A percentile compares a stretch with the other conserved stretches of the same genome.
Conservation (phyloP, 768 basidiomycete species). For the Podaxis mareebaensis region DNA sequence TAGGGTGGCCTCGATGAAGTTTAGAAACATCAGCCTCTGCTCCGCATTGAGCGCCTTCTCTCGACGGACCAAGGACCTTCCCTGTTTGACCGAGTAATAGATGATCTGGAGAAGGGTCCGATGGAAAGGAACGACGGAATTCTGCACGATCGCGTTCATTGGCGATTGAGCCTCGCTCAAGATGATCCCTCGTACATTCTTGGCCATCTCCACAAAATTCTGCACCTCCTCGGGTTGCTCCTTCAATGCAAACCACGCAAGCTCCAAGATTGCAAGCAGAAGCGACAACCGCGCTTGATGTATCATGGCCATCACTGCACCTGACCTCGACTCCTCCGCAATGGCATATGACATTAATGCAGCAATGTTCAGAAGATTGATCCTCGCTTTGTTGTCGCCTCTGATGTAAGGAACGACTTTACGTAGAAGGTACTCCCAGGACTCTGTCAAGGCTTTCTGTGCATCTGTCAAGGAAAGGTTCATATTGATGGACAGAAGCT, state of each 20-base stretch:
- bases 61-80: slow-evolving; percentile 48
- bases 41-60: slow-evolving; percentile 57
- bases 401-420: slow-evolving; percentile 66
- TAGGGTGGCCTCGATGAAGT: slow-evolving; percentile 62
- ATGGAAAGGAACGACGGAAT: slow-evolving; percentile 71
- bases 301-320: slow-evolving; percentile 83
- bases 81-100: slow-evolving; percentile 74
- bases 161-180: slow-evolving; percentile 76
- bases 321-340: slow-evolving; percentile 65
- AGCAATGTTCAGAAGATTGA: slow-evolving; percentile 56
- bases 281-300: slow-evolving; percentile 76
- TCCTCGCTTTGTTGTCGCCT: slow-evolving; percentile 55
- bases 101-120: slow-evolving; percentile 75
- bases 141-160: slow-evolving; percentile 67
- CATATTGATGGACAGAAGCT: slow-evolving; percentile 75
- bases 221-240: slow-evolving; percentile 56
- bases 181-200: slow-evolving; percentile 63
- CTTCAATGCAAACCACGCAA: slow-evolving; percentile 69
- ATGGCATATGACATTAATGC: slow-evolving; percentile 67
- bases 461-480: slow-evolving; percentile 85
- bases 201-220: slow-evolving; percentile 61
- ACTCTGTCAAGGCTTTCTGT: slow-evolving; percentile 70
- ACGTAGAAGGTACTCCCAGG: slow-evolving; percentile 76
- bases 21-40: slow-evolving; percentile 58
- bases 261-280: slow-evolving; percentile 75